These are phyloP conservation scores for Aureobasidium uvarum DNA, from an alignment of 2,329 filamentous ascomycete genomes.

Conservation along the genomic window DNA sequence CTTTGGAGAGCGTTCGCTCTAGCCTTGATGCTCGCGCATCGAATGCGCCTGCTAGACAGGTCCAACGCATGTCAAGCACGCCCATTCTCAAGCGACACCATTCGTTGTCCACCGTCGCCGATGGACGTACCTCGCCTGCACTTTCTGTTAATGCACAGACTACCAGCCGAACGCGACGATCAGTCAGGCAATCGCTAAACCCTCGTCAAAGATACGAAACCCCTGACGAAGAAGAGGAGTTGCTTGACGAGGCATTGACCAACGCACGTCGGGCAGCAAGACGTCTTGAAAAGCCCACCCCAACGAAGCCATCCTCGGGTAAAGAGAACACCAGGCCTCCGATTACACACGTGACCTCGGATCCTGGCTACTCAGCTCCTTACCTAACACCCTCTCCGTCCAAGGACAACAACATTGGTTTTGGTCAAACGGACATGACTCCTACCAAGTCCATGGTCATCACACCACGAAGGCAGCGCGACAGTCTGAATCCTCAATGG, in stretches of 20 bases:
- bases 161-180: constrained; percentile 72
- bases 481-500: constrained; percentile 67
- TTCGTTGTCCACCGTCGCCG: constrained; percentile 45
- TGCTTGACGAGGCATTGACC: constrained; percentile 82
- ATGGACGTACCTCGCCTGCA: constrained; percentile 57
- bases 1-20: constrained; percentile 59
- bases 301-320: constrained; percentile 20
- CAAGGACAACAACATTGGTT: constrained; percentile 76
- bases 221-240: constrained; percentile 92
- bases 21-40: constrained; percentile 51
- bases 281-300: constrained; percentile 55
- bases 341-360: constrained; percentile 59
- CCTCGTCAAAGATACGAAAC: constrained; percentile 86
- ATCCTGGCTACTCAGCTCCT: constrained; percentile 42
- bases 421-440: constrained; percentile 61
- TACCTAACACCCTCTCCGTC: constrained; percentile 75
- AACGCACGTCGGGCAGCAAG: constrained; percentile 74
- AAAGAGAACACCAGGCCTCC: constrained; percentile 42
- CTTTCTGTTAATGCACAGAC: constrained; percentile 34
- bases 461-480: constrained; percentile 55
- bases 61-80: constrained; percentile 42
- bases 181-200: constrained; percentile 66
- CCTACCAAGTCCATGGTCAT: constrained; percentile 71
- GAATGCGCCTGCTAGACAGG: constrained; percentile 24
- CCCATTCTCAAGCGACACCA: constrained; percentile 51